Conservation (phyloP, 2,329 filamentous ascomycete genomes). For the Emmonsia crescens region DNA sequence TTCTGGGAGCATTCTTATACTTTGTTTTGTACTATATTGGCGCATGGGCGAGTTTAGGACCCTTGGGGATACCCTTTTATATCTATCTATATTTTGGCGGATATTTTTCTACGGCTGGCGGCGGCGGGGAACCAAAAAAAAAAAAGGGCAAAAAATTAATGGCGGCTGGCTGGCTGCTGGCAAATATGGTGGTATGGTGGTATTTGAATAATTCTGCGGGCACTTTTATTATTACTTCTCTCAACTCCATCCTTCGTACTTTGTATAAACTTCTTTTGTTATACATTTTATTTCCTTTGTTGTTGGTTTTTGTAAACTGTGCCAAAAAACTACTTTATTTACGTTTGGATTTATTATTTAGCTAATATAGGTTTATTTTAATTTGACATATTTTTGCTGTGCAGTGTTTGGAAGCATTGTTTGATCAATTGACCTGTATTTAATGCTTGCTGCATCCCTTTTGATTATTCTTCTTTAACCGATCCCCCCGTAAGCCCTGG, state of each 20-base stretch:
- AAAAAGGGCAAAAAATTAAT: background rate
- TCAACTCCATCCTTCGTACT: no score
- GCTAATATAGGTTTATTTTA: background rate
- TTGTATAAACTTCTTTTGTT: background rate
- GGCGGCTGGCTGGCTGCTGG: background rate
- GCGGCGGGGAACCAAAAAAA: background rate
- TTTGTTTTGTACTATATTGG: constrained; percentile 2
- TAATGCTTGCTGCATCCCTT: no score
- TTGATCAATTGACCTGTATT: background rate
- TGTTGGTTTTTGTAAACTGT: no score
- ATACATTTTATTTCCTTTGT: background rate
- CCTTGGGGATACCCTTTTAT: background rate
- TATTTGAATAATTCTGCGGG: background rate
- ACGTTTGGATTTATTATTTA: background rate
- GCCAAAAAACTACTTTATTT: no score
- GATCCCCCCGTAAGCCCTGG: background rate
- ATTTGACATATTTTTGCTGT: background rate
- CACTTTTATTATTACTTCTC: no score
- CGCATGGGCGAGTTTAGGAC: background rate
- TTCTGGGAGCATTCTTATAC: background rate
- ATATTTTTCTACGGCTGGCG: background rate
- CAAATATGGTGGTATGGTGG: no score
- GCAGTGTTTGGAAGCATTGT: background rate
- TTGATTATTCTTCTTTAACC: background rate
- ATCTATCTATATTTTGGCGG: background rate